Evolutionary conservation across 768 basidiomycete genomes (phyloP).

Genomic region (Floccularia luteovirens): DNA sequence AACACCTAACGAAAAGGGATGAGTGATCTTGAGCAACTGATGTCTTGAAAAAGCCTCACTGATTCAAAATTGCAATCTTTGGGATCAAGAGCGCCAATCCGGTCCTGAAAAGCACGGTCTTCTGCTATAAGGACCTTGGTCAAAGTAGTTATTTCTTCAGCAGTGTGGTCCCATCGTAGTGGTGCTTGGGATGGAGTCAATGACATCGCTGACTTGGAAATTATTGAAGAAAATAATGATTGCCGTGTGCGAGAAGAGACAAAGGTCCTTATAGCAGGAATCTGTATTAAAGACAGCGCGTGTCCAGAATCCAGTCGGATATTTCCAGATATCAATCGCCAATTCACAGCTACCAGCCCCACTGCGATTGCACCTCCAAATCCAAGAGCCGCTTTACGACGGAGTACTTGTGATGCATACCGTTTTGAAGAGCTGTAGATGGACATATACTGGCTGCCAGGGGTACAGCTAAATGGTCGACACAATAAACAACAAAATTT

Average conservation of each 20-base stretch:
- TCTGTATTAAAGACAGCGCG: slow-evolving; percentile 14
- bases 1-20: slow-evolving; percentile 47
- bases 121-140: slow-evolving; percentile 53
- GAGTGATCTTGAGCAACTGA: slow-evolving; percentile 2
- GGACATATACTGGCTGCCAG: no score
- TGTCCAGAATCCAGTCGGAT: slow-evolving; percentile 26
- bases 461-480: no score
- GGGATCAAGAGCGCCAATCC: slow-evolving; percentile 47
- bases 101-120: slow-evolving; percentile 48
- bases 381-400: slow-evolving; percentile 17
- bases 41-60: slow-evolving; percentile 28
- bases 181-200: slow-evolving; percentile 60
- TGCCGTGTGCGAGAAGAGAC: slow-evolving; percentile 18
- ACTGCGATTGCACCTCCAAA: slow-evolving; percentile 33
- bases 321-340: slow-evolving; percentile 33
- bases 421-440: slow-evolving; percentile 22
- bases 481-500: no score
- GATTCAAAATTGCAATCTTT: slow-evolving; percentile 60
- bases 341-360: slow-evolving; percentile 29
- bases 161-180: slow-evolving; percentile 58
- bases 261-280: slow-evolving; percentile 16
- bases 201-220: slow-evolving; percentile 30
- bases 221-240: slow-evolving; percentile 19
- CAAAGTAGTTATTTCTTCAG: slow-evolving; percentile 48
- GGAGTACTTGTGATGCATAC: slow-evolving; percentile 14